Conservation (phyloP, 2,329 filamentous ascomycete genomes). For the Pestalotiopsis sp. region DNA sequence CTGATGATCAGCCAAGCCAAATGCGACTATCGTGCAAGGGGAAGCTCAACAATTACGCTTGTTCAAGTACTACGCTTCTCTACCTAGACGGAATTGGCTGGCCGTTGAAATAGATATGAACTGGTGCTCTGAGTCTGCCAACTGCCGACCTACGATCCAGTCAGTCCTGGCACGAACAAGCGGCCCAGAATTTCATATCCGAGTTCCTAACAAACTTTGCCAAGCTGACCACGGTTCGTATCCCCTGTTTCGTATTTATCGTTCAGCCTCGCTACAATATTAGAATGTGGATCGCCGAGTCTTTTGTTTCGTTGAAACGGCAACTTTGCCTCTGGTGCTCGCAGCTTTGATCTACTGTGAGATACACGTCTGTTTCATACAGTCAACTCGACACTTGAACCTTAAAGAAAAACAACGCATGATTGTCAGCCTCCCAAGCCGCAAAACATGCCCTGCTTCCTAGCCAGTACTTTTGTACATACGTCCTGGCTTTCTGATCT, state of each 20-base stretch:
- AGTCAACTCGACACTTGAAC: neutral
- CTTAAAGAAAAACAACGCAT: neutral
- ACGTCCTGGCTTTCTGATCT: neutral
- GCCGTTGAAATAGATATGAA: neutral
- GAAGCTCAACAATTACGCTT: neutral
- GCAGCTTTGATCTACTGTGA: neutral
- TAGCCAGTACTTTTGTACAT: neutral
- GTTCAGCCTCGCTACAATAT: conserved; percentile 11
- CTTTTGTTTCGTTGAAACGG: neutral
- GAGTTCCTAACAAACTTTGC: neutral
- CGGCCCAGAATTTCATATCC: neutral
- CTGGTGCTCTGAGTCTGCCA: neutral
- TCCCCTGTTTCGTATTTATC: neutral
- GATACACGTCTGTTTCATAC: neutral
- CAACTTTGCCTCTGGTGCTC: no score
- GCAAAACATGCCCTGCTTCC: neutral
- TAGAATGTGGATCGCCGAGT: neutral
- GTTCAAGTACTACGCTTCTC: neutral
- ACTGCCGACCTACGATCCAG: neutral
- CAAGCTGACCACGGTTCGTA: neutral
- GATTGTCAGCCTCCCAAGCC: neutral
- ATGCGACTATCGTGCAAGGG: neutral
- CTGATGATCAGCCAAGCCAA: neutral
- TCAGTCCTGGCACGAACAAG: neutral
- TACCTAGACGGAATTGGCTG: neutral